Percentiles rank a stretch among this genome's conserved stretches.
These are phyloP conservation scores for Phytophthora macrochlamydospora DNA, from an alignment of 352 stramenopile species.

Conservation along the genomic window DNA sequence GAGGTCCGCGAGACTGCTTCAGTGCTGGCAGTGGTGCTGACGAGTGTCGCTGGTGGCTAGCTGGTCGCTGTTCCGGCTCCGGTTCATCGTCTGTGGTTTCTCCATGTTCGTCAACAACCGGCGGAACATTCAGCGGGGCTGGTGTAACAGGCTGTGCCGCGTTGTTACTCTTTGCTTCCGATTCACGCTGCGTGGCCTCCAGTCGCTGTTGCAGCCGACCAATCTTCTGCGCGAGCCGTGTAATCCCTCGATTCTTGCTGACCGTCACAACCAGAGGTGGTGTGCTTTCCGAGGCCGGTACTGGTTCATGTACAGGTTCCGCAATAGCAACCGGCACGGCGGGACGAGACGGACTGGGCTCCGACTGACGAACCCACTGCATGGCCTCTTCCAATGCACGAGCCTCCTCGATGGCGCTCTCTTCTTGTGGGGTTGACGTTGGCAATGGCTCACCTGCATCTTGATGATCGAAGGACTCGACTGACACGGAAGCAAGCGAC, in stretches of 20 bases:
- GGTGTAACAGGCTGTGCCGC: slow-evolving; percentile 3
- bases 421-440: slow-evolving; percentile 17
- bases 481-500: slow-evolving; percentile 31
- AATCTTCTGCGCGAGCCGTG: slow-evolving; percentile 54
- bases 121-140: slow-evolving; percentile 14
- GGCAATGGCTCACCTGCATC: slow-evolving; percentile 37
- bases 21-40: slow-evolving; percentile 14
- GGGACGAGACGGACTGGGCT: slow-evolving; percentile 13
- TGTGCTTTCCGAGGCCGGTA: slow-evolving; percentile 7
- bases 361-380: slow-evolving; percentile 37
- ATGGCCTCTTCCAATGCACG: slow-evolving; percentile 41
- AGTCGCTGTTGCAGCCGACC: slow-evolving; percentile 52
- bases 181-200: slow-evolving; percentile 35
- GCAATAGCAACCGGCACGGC: background rate
- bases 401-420: slow-evolving; percentile 26
- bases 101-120: slow-evolving; percentile 23
- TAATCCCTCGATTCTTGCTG: slow-evolving; percentile 47
- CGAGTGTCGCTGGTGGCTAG: slow-evolving; percentile 13
- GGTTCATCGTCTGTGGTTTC: slow-evolving; percentile 32
- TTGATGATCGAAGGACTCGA: slow-evolving; percentile 36
- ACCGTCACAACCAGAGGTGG: slow-evolving; percentile 32
- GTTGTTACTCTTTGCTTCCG: slow-evolving; percentile 12
- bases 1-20: slow-evolving; percentile 13
- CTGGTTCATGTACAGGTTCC: slow-evolving; percentile 2
- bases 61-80: slow-evolving; percentile 32